These are phyloP conservation scores for Polyporus tsugae DNA, from an alignment of 1,284 basidiomycete species.

Conservation along the genomic window DNA sequence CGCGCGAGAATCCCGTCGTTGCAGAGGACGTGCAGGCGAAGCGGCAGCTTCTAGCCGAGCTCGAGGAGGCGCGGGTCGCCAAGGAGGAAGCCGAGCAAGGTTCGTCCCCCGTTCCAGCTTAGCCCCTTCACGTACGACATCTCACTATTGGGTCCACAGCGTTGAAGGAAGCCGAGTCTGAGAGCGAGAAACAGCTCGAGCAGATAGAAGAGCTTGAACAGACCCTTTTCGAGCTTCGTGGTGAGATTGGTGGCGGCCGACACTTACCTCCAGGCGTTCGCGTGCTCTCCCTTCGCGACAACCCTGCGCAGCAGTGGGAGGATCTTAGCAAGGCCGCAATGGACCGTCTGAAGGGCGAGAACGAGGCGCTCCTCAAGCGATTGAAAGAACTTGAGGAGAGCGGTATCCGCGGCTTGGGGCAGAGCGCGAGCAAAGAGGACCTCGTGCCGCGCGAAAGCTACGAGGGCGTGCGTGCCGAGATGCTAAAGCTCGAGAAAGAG, in stretches of 20 bases:
- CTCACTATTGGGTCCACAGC: constrained; percentile 46
- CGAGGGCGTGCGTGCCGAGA: constrained; percentile 70
- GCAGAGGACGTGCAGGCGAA: constrained; percentile 41
- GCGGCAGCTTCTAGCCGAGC: constrained; percentile 50
- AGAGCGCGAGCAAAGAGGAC: constrained; percentile 39
- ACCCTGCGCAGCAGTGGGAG: constrained; percentile 79
- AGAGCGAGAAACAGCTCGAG: constrained; percentile 50
- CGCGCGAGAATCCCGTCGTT: constrained; percentile 45
- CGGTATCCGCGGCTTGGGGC: constrained; percentile 35
- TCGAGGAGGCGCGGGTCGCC: constrained; percentile 50
- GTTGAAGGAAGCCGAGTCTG: constrained; percentile 50
- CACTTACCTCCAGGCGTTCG: constrained; percentile 79
- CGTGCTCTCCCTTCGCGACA: constrained; percentile 74
- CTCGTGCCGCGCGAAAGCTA: constrained; percentile 76
- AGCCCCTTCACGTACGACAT: neutral
- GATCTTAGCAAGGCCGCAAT: constrained; percentile 72
- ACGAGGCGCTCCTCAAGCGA: constrained; percentile 70
- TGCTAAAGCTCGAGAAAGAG: constrained; percentile 75
- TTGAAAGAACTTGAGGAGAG: constrained; percentile 62
- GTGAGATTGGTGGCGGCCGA: constrained; percentile 79
- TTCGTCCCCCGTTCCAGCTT: constrained; percentile 35
- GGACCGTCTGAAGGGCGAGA: constrained; percentile 78
- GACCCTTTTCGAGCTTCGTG: constrained; percentile 76
- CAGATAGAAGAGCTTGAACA: constrained; percentile 74
- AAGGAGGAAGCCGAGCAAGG: constrained; percentile 54